These are phyloP conservation scores for Eleusine coracana DNA, from an alignment of 176 grass and related monocot species.

Conservation along the genomic window DNA sequence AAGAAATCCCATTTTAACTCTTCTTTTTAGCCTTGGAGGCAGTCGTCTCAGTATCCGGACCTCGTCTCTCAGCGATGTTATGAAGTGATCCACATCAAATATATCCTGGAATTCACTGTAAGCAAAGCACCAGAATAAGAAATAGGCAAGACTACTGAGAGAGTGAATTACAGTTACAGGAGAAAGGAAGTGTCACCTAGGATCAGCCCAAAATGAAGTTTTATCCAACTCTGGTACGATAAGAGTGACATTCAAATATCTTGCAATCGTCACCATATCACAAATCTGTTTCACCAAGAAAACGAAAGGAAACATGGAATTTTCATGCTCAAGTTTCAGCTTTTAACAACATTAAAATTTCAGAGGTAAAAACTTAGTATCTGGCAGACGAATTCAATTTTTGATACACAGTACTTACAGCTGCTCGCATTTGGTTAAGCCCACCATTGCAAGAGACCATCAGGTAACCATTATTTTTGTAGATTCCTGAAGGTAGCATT, in stretches of 20 bases:
- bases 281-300: constrained; percentile 69
- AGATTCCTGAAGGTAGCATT: constrained; percentile 62
- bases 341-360: background rate
- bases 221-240: constrained; percentile 95
- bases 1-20: constrained; percentile 66
- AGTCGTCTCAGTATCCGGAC: constrained; percentile 84
- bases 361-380: background rate
- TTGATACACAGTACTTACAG: constrained; percentile 51
- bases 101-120: constrained; percentile 90
- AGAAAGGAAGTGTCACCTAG: constrained; percentile 56
- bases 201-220: constrained; percentile 92
- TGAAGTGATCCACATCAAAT: constrained; percentile 97
- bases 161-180: background rate
- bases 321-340: constrained; percentile 32
- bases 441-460: constrained; percentile 97
- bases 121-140: constrained; percentile 26
- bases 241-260: constrained; percentile 89
- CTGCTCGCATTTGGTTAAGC: constrained; percentile 96
- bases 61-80: constrained; percentile 82
- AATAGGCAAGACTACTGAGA: background rate
- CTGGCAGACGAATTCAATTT: constrained; percentile 10
- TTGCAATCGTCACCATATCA: constrained; percentile 92
- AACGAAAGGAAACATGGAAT: background rate
- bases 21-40: constrained; percentile 79
- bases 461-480: constrained; percentile 94